Evolutionary conservation across 306 rosid genomes (phyloP).

Genomic region (Prosopis cineraria): DNA sequence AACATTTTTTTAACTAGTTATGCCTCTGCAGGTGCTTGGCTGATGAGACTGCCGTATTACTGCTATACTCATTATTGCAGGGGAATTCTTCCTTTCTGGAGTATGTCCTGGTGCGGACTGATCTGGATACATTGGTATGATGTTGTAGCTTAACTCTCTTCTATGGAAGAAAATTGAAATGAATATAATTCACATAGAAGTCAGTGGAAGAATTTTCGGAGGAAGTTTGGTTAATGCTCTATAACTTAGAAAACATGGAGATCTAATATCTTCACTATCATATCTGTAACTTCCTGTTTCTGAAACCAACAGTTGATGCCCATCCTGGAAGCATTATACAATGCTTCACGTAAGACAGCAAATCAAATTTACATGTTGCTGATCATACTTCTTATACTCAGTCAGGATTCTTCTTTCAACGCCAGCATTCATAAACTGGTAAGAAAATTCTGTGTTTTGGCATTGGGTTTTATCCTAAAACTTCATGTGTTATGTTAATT

Average conservation of each 20-base stretch:
- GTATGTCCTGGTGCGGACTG: constrained; percentile 98
- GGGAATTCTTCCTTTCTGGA: constrained; percentile 93
- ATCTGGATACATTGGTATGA: constrained; percentile 95
- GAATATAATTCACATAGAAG: constrained; percentile 12
- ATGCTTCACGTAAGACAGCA: constrained; percentile 80
- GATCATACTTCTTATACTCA: constrained; percentile 91
- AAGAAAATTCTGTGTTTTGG: constrained; percentile 36
- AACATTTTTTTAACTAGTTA: constrained; percentile 8
- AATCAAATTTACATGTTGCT: constrained; percentile 98
- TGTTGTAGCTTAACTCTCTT: constrained; percentile 33
- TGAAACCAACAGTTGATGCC: constrained; percentile 88
- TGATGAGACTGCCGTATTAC: constrained; percentile 92
- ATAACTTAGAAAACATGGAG: constrained; percentile 22
- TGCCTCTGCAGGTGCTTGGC: constrained; percentile 71
- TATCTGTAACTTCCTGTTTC: constrained; percentile 16
- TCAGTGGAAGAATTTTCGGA: constrained; percentile 25
- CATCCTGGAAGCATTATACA: constrained; percentile 89
- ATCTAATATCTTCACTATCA: constrained; percentile 26
- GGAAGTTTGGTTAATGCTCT: constrained; percentile 7
- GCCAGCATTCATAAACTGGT: constrained; percentile 98
- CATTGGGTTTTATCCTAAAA: constrained; percentile 24
- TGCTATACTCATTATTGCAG: constrained; percentile 92
- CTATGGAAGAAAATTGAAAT: constrained; percentile 14
- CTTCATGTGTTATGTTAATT: constrained; percentile 36
- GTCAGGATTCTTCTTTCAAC: constrained; percentile 98